Base-by-base conservation (phyloP, 768 basidiomycete genomes). In the Fomitopsis serialis region DNA sequence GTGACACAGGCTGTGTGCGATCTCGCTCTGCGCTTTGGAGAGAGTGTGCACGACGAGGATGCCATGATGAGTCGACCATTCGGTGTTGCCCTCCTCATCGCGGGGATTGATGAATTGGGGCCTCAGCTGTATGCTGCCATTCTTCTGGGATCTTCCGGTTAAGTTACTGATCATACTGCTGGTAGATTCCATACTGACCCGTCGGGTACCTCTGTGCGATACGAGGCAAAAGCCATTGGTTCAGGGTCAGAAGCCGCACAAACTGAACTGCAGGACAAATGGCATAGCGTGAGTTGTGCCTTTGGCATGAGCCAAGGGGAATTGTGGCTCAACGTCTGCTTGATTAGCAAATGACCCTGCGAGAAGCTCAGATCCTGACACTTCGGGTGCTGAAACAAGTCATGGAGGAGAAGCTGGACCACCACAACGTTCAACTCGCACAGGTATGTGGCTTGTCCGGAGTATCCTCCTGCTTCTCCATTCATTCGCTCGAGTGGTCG, bases 41-140 rank as follows among this genome's bases (percentile, higher is more conserved):
- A 98, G 83, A 96, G 94, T 73, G 94, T 98, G 59, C 93, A 98
- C 64, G 94, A 98, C 66, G 96, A 97, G 71, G 96, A 97, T 67
- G 96, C 95, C 3, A 87, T 96, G 87, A 98, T 98, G 96, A 97
- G 94, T 72, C 79, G 97, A 62, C 97, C 97, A 49, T 99, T 99
- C 73, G 97, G 97, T 62, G 97, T 99, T 29, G 97, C 97, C 6
- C 74, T 99, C 59, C 73, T 98, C 62, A 95, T 99, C 72, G 97
- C 94, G n/a, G 97, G 97, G 21, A 81, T 94, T 57, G 96, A 99
- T 66, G 94, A 98, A 71, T 74, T 87, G 48, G 97, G 97, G 8
- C 96, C 96, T 36, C 96, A 98, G 72, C 71, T 99, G 94, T 97
- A 65, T 63, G 89, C 75, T 25, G 34, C 37, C 15, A 36, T 19